Evolutionary conservation across 768 basidiomycete species (phyloP).

Genomic region (Boletus rubroflammeus): DNA sequence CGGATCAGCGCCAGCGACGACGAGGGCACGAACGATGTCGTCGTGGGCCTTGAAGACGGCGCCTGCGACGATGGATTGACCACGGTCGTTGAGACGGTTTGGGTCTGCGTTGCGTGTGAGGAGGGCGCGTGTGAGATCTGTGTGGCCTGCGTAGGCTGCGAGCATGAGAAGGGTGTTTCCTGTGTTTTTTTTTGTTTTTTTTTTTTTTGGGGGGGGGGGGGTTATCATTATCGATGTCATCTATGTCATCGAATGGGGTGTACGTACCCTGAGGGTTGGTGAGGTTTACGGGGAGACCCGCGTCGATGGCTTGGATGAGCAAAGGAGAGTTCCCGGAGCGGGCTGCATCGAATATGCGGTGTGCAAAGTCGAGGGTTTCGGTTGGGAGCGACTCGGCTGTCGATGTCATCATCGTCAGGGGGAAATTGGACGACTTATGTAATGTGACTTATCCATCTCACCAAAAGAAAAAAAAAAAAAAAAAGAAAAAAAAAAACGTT

Average conservation of each 20-base stretch:
- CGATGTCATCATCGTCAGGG: background rate
- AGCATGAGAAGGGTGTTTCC: constrained; percentile 82
- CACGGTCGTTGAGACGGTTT: constrained; percentile 65
- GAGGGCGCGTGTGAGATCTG: constrained; percentile 48
- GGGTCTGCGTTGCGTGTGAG: constrained; percentile 59
- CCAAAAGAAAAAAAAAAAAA: background rate
- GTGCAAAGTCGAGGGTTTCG: constrained; percentile 48
- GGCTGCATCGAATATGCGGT: constrained; percentile 73
- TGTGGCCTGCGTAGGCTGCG: constrained; percentile 68
- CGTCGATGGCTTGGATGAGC: constrained; percentile 58
- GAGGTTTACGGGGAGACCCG: constrained; percentile 68
- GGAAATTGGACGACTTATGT: background rate
- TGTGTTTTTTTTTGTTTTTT: constrained; percentile 21
- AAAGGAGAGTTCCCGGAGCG: constrained; percentile 52
- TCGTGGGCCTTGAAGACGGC: constrained; percentile 73
- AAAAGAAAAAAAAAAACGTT: background rate
- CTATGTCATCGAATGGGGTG: no score
- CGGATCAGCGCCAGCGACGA: constrained; percentile 56
- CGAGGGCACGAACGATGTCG: constrained; percentile 56
- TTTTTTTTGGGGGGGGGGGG: no score
- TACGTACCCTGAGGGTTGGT: constrained; percentile 66
- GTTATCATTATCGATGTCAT: no score
- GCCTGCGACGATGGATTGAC: constrained; percentile 72
- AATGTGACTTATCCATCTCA: no score
- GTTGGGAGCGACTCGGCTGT: constrained; percentile 24